Base-by-base conservation (phyloP, 805 yeast species). In the Millerozyma acaciae region DNA sequence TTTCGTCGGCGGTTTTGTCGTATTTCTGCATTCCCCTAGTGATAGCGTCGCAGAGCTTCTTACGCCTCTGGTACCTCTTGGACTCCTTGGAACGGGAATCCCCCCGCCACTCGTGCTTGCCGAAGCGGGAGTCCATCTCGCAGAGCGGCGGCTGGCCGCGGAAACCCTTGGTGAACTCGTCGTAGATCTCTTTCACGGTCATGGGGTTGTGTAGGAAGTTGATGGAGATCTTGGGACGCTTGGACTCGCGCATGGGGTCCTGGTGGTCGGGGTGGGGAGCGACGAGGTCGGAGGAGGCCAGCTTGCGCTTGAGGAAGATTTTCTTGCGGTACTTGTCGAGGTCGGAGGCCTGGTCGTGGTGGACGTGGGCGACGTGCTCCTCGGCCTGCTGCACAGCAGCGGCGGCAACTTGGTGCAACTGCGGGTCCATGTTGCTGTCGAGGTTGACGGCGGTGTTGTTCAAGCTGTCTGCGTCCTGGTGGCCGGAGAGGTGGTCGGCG, bases 101-200 rank as follows among this genome's bases (percentile, higher is more conserved):
- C 16, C 73, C 73, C 32, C 73, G 48, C 73, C 73, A 66, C 33
- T 60, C 62, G 40, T 61, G 58, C 39, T 66, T 66, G 14, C 73
- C 73, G 42, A 57, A 65, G 32, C 62, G 53, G 17, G 55, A 58
- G 40, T 66, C 73, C 60, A 66, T 56, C 27, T 65, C 68, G 26
- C 62, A 49, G 27, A 66, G 48, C 5, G 73, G 68, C 4, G 59
- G 57, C 43, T 66, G 73, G 13, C 70, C 71, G 9, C 64, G 54
- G 44, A 63, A 65, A 5, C 73, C 73, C 31, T 60, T 60, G 32
- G 62, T 62, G 45, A 62, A 66, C 44, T 66, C 73, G 31, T 65
- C 70, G 48, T 65, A 64, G 26, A 66, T 66, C 37, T 66, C 71
- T 36, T 57, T 54, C 5, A 66, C 66, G 2, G 71, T 61, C 60